Evolutionary conservation across 169 alveolate genomes (phyloP), one percentile per base, ranked within the genome.

Genomic region (Neospora caninum): DNA sequence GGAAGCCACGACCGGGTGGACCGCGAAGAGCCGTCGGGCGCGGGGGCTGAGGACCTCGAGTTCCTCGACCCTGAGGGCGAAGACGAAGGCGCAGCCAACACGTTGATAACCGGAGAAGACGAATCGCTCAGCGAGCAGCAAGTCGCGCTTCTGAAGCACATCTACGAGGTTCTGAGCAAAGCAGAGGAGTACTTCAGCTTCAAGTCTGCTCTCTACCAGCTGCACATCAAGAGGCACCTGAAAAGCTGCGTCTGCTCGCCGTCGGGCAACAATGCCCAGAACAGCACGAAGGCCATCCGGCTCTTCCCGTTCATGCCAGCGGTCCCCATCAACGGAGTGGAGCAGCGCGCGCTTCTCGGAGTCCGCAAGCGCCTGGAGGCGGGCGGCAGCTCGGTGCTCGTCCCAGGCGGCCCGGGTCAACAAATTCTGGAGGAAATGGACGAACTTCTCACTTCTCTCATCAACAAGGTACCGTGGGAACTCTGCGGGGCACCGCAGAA

Each of bases 181-280:
- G 84, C 84, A 10, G 84, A 73, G 42, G 84, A 73, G 84, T 73
- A 73, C 42, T 73, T 73, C 84, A 73, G 84, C 84, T 73, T 73
- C 84, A 73, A 73, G 84, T 73, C 84, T 20, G 84, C 84, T 41
- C 84, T 73, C 27, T 73, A 73, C 84, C 84, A 73, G 84, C 84
- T 73, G 84, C 84, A 73, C 43, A 73, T 73, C 84, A 73, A 73
- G 42, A 18, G 84, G 16, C 84, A 73, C 43, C 84, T 73, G 45
- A 73, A 73, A 22, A 73, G 42, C 49, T 73, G 84, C 43, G 84
- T 73, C 39, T 73, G 45, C n/a, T 22, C 84, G 9, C 7, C 84
- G 42, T 6, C 43, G 16, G 84, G 84, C 1, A n/a, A n/a, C 84
- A 22, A 73, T 9, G 45, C 39, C 18, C 84, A 73, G 0, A 31